Percentiles rank a stretch among this genome's conserved stretches.
Evolutionary conservation across 164 flowering plant genomes (phyloP).

Genomic region (grape (Vitis vinifera)): DNA sequence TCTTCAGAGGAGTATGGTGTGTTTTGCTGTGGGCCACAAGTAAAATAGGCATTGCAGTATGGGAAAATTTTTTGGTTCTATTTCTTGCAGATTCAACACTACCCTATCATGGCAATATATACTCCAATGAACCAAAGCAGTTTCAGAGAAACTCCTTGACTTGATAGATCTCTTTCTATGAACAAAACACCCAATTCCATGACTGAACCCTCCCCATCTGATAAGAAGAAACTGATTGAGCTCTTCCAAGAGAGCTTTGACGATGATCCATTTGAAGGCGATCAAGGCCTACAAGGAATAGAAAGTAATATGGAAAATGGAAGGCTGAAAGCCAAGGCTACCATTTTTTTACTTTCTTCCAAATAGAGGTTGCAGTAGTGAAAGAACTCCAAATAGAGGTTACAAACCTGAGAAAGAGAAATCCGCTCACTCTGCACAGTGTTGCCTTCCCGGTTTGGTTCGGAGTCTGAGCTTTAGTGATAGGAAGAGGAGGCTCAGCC

Average conservation of each 20-base stretch:
- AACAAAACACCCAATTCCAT: neutral
- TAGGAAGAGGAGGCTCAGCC: slow-evolving; percentile 24
- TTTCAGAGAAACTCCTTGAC: slow-evolving; percentile 2
- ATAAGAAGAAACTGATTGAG: slow-evolving; percentile 27
- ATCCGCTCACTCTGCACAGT: slow-evolving; percentile 7
- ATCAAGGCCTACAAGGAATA: neutral
- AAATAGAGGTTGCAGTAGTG: slow-evolving; percentile 14
- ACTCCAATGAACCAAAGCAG: slow-evolving; percentile 24
- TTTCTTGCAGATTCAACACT: slow-evolving; percentile 22
- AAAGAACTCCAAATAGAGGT: slow-evolving; percentile 5
- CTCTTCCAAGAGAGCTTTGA: slow-evolving; percentile 26
- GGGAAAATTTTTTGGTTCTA: neutral
- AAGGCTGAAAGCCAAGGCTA: neutral
- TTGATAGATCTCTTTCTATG: neutral
- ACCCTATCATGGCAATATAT: slow-evolving; percentile 23
- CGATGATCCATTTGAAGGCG: neutral
- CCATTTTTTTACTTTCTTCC: neutral
- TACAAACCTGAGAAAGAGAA: slow-evolving; percentile 14
- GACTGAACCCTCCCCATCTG: slow-evolving; percentile 11
- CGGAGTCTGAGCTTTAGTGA: slow-evolving; percentile 30
- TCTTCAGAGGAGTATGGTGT: neutral
- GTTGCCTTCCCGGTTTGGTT: slow-evolving; percentile 31
- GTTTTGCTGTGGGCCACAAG: too few relatives aligned
- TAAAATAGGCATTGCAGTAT: neutral
- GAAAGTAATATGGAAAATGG: slow-evolving; percentile 16